Base-by-base conservation (phyloP, 1,284 basidiomycete species). In the Ganoderma meredithae region DNA sequence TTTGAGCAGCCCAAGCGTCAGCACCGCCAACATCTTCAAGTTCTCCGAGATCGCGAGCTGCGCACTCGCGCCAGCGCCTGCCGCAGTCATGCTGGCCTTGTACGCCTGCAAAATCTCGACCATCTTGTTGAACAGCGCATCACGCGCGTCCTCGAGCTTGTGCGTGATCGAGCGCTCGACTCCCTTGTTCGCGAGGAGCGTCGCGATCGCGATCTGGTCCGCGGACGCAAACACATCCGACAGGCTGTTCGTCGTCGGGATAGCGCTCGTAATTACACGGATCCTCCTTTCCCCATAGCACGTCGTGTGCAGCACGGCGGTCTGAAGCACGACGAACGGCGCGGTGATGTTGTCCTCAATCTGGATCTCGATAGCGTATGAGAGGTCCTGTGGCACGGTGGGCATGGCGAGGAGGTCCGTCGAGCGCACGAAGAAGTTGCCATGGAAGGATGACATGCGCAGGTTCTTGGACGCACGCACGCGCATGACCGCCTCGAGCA, bases 351-450 rank as follows among this genome's bases (percentile, higher is more conserved):
- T 95, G 80, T 99, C 98, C 80, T 99, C 98, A 73, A 99, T 95
- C 80, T 98, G 95, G 33, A 99, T 86, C 81, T 99, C 98, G 77
- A 99, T 98, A 17, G 93, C 93, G 78, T 99, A 99, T 61, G 94
- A 97, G 81, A 98, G 96, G 78, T 99, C 97, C 75, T 95, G 90
- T 12, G 98, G 96, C 19, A 99, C 97, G 19, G 96, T 93, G 1
- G 98, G 97, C 86, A 99, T 93, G 3, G 97, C 96, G 41, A 99
- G 88, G 43, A 99, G 86, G 82, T 99, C 98, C 41, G 97, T 99
- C 13, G 97, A 98, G 62, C 98, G 92, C 64, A 99, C 96, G 80
- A 99, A 99, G 85, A 99, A 99, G 86, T 99, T 99, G 74, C 98
- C 98, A 77, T 99, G 96, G 93, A 98, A 99, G 1, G 95, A 95